Percentiles rank a stretch among this genome's conserved stretches.
Evolutionary conservation across 495 filamentous ascomycete species (phyloP).

Genomic region (Trichocladium antarcticum): DNA sequence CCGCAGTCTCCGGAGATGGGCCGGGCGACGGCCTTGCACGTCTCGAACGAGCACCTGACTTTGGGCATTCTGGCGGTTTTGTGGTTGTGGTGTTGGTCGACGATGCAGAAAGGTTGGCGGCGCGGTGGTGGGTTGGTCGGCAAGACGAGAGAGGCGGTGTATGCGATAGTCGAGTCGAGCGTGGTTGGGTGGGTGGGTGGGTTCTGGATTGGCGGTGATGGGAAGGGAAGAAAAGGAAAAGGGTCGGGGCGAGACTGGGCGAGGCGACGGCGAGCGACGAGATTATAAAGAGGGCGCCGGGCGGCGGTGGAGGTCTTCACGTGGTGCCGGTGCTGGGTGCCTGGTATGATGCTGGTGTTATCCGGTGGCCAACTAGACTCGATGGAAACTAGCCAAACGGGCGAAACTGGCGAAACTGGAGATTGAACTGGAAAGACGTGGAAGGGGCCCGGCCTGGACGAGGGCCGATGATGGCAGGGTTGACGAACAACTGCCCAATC

Average conservation of each 20-base stretch:
- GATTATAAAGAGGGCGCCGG: constrained; percentile 10
- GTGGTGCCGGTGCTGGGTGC: too few species aligned
- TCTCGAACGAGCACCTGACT: constrained; percentile 76
- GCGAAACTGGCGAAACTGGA: too few species aligned
- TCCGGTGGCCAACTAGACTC: constrained; percentile 10
- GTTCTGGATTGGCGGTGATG: neutral
- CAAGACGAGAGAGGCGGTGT: too few species aligned
- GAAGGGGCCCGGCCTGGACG: constrained; percentile 20
- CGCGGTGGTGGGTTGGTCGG: neutral
- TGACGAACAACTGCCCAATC: neutral
- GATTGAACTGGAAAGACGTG: constrained; percentile 24
- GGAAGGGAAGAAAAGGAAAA: neutral
- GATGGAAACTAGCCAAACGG: constrained; percentile 6
- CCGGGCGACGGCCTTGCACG: constrained; percentile 75
- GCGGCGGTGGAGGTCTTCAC: constrained; percentile 21
- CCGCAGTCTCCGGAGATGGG: constrained; percentile 91
- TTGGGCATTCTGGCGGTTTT: constrained; percentile 46
- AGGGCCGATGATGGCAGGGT: neutral
- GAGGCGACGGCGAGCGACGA: neutral
- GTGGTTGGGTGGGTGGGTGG: constrained; percentile 9
- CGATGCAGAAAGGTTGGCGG: neutral
- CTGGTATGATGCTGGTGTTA: constrained; percentile 3
- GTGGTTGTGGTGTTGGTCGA: constrained; percentile 8
- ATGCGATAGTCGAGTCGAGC: too few species aligned
- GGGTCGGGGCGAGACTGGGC: neutral